A percentile compares a stretch with the other conserved stretches of the same genome.
phyloP scores from a whole-genome alignment of 345 rosid genomes.

The Populus euphratica region DNA sequence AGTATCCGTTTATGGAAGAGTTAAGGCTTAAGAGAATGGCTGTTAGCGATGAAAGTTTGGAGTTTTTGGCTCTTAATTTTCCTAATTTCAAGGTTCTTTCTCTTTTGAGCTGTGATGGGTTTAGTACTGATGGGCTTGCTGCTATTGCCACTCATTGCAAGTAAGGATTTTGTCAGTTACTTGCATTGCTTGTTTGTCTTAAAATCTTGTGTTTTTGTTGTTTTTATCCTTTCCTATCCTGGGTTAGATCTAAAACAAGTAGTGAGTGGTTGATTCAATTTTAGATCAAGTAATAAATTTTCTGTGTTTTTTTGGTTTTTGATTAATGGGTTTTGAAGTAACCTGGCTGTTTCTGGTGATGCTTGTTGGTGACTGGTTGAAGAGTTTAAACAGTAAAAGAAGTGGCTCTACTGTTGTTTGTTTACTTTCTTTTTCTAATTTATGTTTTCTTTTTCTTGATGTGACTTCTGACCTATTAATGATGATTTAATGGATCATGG shows the following conservation, averaged over 20 bases:
- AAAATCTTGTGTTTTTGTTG: background rate
- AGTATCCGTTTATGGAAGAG: constrained; percentile 57
- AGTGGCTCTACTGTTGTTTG: constrained; percentile 8
- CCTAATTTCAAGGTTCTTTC: constrained; percentile 49
- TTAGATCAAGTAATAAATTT: background rate
- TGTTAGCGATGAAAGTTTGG: constrained; percentile 58
- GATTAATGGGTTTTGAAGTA: background rate
- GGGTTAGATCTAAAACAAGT: constrained; percentile 5
- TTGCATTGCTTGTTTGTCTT: background rate
- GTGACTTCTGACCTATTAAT: constrained; percentile 30
- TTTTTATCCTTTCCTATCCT: background rate
- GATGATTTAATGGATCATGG: constrained; percentile 25
- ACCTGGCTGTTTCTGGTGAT: constrained; percentile 4
- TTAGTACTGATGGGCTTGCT: constrained; percentile 56
- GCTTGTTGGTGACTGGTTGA: background rate
- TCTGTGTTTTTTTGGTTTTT: background rate
- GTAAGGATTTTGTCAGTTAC: constrained; percentile 20
- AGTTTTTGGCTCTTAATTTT: constrained; percentile 47
- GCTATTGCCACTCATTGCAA: constrained; percentile 61
- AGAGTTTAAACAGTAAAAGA: background rate
- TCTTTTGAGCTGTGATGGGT: constrained; percentile 66
- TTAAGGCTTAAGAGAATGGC: constrained; percentile 65
- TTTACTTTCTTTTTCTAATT: constrained; percentile 1
- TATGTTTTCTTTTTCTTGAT: constrained; percentile 18
- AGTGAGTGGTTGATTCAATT: background rate